Conservation (phyloP, 116 monocot species). For the Posidonia oceanica region DNA sequence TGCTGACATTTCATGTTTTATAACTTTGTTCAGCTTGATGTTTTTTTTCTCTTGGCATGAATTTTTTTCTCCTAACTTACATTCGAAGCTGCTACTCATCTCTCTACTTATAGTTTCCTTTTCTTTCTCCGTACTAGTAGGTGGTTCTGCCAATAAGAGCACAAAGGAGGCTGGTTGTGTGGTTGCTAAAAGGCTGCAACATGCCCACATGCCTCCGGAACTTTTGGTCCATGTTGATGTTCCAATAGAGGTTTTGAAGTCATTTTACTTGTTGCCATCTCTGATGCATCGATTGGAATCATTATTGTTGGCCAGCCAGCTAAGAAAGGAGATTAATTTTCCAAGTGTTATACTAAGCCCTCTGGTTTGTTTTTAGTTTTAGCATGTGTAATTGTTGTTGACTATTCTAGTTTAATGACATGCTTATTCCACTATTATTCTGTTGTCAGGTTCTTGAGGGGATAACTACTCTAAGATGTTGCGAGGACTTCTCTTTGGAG, state of each 20-base stretch:
- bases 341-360: conserved; percentile 32
- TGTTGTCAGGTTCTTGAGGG: conserved; percentile 80
- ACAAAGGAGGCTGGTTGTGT: background rate
- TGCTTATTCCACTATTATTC: background rate
- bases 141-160: background rate
- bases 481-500: conserved; percentile 84
- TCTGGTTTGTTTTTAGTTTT: conserved; percentile 40
- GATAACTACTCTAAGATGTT: conserved; percentile 76
- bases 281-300: conserved; percentile 90
- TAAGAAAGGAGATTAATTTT: conserved; percentile 55
- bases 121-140: background rate
- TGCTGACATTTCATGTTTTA: no score
- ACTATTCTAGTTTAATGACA: background rate
- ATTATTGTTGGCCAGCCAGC: conserved; percentile 75
- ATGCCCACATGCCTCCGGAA: conserved; percentile 92
- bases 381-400: background rate
- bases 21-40: no score
- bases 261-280: conserved; percentile 88
- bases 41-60: no score
- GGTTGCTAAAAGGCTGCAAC: conserved; percentile 20
- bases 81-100: background rate
- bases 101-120: background rate
- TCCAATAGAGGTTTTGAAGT: conserved; percentile 53
- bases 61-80: background rate
- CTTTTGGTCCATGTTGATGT: conserved; percentile 67